Evolutionary conservation across 345 rosid genomes (phyloP).

Genomic region (Melaleuca quinquenervia): DNA sequence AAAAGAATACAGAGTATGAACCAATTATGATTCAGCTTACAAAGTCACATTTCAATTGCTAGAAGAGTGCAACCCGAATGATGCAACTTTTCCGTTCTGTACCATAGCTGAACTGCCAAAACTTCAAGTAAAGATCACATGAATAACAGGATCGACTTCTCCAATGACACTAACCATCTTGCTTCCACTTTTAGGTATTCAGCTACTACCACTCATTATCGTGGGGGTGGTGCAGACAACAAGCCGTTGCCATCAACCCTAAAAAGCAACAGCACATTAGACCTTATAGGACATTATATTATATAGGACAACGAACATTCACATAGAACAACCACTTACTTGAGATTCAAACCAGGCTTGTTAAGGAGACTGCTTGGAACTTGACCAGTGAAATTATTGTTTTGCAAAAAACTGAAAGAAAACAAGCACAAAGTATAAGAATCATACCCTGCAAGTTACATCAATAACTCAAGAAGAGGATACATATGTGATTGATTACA

Average conservation of each 20-base stretch:
- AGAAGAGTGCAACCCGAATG: background rate
- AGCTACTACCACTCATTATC: background rate
- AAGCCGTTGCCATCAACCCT: conserved; percentile 43
- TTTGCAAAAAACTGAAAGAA: conserved; percentile 61
- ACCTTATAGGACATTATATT: background rate
- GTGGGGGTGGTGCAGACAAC: conserved; percentile 18
- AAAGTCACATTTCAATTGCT: background rate
- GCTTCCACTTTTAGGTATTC: background rate
- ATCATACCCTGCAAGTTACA: background rate
- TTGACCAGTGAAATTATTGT: conserved; percentile 77
- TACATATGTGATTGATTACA: background rate
- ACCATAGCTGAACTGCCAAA: background rate
- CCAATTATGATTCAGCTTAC: background rate
- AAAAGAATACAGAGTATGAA: background rate
- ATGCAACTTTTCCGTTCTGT: background rate
- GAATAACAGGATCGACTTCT: background rate
- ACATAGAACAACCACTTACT: conserved; percentile 24
- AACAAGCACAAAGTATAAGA: background rate
- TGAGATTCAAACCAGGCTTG: conserved; percentile 40
- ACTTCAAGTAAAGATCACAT: background rate
- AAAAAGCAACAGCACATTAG: conserved; percentile 7
- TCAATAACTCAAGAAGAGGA: background rate
- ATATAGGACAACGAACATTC: background rate
- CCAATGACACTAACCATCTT: background rate
- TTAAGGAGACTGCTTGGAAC: conserved; percentile 41